phyloP scores from a whole-genome alignment of 208 protist species.

The Blechomonas ayalai region DNA sequence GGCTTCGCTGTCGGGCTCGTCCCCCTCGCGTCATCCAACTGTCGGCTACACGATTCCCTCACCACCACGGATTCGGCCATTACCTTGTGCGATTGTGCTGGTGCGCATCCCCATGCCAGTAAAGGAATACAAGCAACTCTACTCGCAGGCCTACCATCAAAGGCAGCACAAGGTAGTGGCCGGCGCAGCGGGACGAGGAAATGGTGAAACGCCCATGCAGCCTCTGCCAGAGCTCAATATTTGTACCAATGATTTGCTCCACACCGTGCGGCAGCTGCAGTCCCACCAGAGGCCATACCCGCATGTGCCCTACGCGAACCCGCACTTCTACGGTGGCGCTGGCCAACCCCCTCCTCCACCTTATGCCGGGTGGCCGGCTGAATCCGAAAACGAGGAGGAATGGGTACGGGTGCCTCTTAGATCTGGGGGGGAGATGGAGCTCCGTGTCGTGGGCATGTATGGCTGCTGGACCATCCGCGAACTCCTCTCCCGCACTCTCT shows the following conservation, averaged over 20 bases:
- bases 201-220: background rate
- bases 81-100: conserved; percentile 35
- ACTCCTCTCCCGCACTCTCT: conserved; percentile 18
- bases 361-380: no score
- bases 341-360: no score
- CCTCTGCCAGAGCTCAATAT: conserved; percentile 3
- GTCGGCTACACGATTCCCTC: background rate
- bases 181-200: background rate
- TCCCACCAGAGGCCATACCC: no score
- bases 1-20: no score
- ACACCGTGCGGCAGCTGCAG: conserved; percentile 4
- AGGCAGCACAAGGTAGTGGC: conserved; percentile 14
- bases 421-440: conserved; percentile 13
- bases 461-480: conserved; percentile 44
- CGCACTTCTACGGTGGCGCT: no score
- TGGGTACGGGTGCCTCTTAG: conserved; percentile 6
- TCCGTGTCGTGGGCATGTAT: conserved; percentile 38
- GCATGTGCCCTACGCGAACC: no score
- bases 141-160: conserved; percentile 16
- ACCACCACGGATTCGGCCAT: conserved; percentile 12
- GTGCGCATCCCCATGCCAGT: conserved; percentile 20
- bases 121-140: conserved; percentile 13
- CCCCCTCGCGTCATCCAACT: background rate
- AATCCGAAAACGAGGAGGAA: no score
- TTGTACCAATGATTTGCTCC: conserved; percentile 3